Base-by-base conservation (phyloP, 768 basidiomycete species). In the Hericium coralloides region DNA sequence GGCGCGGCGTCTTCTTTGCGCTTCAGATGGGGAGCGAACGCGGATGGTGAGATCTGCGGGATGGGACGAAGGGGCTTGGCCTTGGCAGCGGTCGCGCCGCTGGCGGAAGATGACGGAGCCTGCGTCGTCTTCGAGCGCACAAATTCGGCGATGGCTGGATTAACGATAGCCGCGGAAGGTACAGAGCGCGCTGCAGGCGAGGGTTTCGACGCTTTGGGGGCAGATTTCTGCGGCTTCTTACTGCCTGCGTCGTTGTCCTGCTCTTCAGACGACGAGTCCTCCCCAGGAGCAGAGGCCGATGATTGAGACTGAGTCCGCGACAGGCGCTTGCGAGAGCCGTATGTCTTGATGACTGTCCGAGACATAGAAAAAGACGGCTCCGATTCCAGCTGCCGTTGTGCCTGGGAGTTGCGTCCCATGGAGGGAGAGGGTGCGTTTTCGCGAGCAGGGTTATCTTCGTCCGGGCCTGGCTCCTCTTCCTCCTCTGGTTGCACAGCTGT, bases 11-110 rank as follows among this genome's bases (percentile, higher is more conserved):
- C 39, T n/a, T 47, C 43, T 17, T 15, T 23, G 4, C 14, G 8
- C 12, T 14, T n/a, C 15, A 55, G 22, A 49, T 55, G 48, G 7
- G 55, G 55, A 15, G 23, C 25, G 47, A 55, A 55, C 20, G 20
- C 26, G 15, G 55, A 31, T 31, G 55, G 55, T 7, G 55, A 55
- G 12, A 55, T 39, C n/a, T 49, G 55, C 17, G 55, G 55, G 10
- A 55, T 55, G 15, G 45, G 26, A 18, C 48, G 43, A 20, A 38
- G 23, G 12, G 43, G 15, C 14, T 36, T 38, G 17, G 53, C 18
- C 23, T n/a, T 38, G 15, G 26, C 9, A 8, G n/a, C 2, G 31
- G 31, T 31, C 26, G 26, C 3, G 25, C 52, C 52, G 23, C 7
- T 8, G n/a, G 17, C 17, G 3, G 52, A 52, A 12, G 52, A n/a